Conservation (phyloP, 352 stramenopile genomes). For the Ophiocytium majus region DNA sequence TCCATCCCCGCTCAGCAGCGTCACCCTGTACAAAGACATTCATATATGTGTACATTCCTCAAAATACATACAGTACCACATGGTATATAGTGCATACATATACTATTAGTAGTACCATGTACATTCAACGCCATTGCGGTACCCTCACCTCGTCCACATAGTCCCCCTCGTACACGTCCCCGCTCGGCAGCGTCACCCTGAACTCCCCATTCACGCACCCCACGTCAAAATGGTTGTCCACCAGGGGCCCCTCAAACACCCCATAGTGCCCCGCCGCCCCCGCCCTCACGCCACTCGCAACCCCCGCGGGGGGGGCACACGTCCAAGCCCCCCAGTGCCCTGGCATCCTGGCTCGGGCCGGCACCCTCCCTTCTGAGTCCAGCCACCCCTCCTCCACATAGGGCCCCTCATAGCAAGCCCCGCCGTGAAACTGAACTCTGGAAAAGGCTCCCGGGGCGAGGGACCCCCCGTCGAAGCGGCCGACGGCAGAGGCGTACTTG, state of each 20-base stretch:
- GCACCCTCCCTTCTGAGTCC: slow-evolving; percentile 25
- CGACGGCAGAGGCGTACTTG: slow-evolving; percentile 48
- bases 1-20: too few relatives aligned
- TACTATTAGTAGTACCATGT: too few relatives aligned
- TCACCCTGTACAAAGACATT: too few relatives aligned
- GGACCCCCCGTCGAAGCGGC: slow-evolving; percentile 34
- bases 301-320: background rate
- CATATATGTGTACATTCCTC: too few relatives aligned
- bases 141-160: slow-evolving; percentile 68
- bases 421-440: slow-evolving; percentile 37
- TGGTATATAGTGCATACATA: too few relatives aligned
- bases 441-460: slow-evolving; percentile 17
- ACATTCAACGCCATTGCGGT: too few relatives aligned
- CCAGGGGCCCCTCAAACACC: slow-evolving; percentile 53
- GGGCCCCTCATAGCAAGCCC: slow-evolving; percentile 41
- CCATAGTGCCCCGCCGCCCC: too few relatives aligned
- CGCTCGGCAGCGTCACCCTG: slow-evolving; percentile 37
- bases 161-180: slow-evolving; percentile 71
- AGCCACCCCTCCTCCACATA: slow-evolving; percentile 39
- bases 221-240: slow-evolving; percentile 61
- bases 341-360: slow-evolving; percentile 17
- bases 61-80: too few relatives aligned
- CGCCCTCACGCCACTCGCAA: too few relatives aligned
- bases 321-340: slow-evolving; percentile 51
- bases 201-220: slow-evolving; percentile 53